phyloP scores from a whole-genome alignment of 1,284 basidiomycete species.

The Porphyrellus sp. region DNA sequence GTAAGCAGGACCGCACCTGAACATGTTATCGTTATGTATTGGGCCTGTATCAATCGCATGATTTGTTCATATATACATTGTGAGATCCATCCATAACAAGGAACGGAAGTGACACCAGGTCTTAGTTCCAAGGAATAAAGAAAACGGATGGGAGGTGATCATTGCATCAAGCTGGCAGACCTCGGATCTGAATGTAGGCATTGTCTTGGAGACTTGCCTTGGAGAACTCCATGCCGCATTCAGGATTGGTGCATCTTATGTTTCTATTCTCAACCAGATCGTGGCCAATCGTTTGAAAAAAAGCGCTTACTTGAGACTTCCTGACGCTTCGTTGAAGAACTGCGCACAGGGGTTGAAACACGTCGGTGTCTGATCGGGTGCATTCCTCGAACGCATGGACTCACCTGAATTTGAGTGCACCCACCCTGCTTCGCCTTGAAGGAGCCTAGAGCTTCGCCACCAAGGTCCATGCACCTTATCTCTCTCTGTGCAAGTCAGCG shows the following conservation, averaged over 20 bases:
- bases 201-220: constrained; percentile 41
- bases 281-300: constrained; percentile 6
- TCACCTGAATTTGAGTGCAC: constrained; percentile 43
- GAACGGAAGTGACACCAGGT: constrained; percentile 25
- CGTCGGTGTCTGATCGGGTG: constrained; percentile 8
- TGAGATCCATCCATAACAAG: constrained; percentile 16
- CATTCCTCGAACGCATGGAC: constrained; percentile 7
- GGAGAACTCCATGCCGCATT: constrained; percentile 41
- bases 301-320: constrained; percentile 37
- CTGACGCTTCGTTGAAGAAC: constrained; percentile 42
- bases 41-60: constrained; percentile 18
- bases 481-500: constrained; percentile 36
- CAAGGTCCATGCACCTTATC: constrained; percentile 44
- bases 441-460: constrained; percentile 39
- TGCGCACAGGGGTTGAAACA: constrained; percentile 13
- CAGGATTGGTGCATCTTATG: constrained; percentile 37
- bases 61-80: constrained; percentile 32
- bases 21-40: constrained; percentile 13
- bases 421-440: constrained; percentile 43
- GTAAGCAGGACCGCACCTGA: constrained; percentile 36
- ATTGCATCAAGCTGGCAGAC: constrained; percentile 33
- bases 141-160: background rate
- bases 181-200: constrained; percentile 40
- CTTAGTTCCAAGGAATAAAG: constrained; percentile 12
- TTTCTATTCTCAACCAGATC: constrained; percentile 16